Evolutionary conservation across 2,329 filamentous ascomycete genomes (phyloP), one percentile per base, ranked within the genome.

Genomic region (Botrytis byssoidea): DNA sequence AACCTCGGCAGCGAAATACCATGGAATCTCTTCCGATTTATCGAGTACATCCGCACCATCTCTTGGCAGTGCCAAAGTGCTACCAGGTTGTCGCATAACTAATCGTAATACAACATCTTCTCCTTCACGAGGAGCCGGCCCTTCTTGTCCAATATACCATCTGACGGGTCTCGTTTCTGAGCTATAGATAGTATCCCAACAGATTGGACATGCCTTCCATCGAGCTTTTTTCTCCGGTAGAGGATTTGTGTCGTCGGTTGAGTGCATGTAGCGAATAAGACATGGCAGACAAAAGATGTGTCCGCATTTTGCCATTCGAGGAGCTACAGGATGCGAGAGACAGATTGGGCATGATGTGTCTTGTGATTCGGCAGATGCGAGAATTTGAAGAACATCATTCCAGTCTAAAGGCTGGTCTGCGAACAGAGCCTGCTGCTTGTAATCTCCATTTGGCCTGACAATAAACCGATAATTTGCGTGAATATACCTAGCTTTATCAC

Each of bases 381-480:
- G 87, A 71, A 99, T 91, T 83, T 99, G 96, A 76, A 98, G 85
- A 70, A 99, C 93, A 77, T 93, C 90, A 77, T 90, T 88, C 96
- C 96, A 99, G 79, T 97, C 93, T 71, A 99, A 84, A 79, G 96
- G 92, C 66, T 95, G 88, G 82, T 99, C 95, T 32, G 96, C 92
- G 82, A 98, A 94, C 64, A 89, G 87, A 37, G 93, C 92, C 81
- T 98, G 94, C 9, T 89, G 88, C 74, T 89, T 87, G 81, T 98
- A 99, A 79, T 91, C 89, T 74, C 90, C 91, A 73, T 89, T 87
- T 5, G 96, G 95, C 74, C 93, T 91, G 70, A 99, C 95, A 74
- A 99, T 92, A 82, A 99, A 99, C 73, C 96, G 92, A 81, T 99
- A 99, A 82, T 99, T 99, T 77, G 96, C 94, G 82, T 99, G 95